Conservation (phyloP, 257 asterid species). For the Misopates orontium region DNA sequence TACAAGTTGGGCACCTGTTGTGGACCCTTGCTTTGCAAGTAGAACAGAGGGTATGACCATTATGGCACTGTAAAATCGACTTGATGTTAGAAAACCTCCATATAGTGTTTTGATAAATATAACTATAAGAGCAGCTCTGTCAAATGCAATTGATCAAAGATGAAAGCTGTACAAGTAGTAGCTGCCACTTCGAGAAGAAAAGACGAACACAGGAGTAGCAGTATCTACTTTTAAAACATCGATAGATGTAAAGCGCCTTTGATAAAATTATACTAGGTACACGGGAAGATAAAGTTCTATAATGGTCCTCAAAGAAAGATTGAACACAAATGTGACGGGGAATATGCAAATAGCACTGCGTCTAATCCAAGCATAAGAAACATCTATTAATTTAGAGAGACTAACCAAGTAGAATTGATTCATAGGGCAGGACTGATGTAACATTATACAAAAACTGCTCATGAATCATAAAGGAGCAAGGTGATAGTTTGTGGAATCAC, state of each 20-base stretch:
- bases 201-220: background rate
- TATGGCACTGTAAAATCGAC: constrained; percentile 66
- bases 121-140: background rate
- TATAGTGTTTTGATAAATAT: background rate
- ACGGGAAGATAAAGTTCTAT: background rate
- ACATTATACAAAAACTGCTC: background rate
- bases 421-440: too few species aligned
- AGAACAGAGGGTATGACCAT: constrained; percentile 87
- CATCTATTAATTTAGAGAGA: too few species aligned
- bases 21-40: constrained; percentile 87
- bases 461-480: background rate
- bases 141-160: background rate
- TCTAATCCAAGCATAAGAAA: too few species aligned
- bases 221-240: too few species aligned
- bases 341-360: background rate
- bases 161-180: background rate
- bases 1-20: constrained; percentile 83
- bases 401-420: too few species aligned
- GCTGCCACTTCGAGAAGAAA: background rate
- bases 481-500: background rate
- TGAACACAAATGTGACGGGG: background rate
- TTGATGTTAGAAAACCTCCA: constrained; percentile 17
- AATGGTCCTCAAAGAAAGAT: constrained; percentile 4
- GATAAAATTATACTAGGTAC: too few species aligned
- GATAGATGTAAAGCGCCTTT: too few species aligned